phyloP scores from a whole-genome alignment of 306 rosid genomes.

The Rosa chinensis region DNA sequence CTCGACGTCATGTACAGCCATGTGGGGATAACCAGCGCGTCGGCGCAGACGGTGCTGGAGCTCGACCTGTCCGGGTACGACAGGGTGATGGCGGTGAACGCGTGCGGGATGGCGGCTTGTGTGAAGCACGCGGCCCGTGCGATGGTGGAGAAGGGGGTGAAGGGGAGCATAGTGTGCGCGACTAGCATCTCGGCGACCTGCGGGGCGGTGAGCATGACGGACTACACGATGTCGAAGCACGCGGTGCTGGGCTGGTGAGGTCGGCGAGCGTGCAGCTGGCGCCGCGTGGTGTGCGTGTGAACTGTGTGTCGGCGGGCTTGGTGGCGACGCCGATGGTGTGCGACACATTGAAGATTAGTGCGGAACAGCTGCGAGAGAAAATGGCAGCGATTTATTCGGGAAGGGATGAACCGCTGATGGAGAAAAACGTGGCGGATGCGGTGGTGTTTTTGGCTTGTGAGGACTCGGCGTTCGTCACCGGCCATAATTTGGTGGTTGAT shows the following conservation, averaged over 20 bases:
- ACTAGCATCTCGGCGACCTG: constrained; percentile 29
- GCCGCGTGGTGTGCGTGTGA: constrained; percentile 30
- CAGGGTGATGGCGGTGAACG: background rate
- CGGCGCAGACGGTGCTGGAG: constrained; percentile 1
- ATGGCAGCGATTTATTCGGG: background rate
- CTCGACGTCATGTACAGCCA: constrained; percentile 29
- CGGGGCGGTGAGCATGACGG: background rate
- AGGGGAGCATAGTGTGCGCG: constrained; percentile 46
- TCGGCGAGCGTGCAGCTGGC: constrained; percentile 38
- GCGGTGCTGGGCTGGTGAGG: constrained; percentile 36
- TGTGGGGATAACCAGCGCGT: constrained; percentile 4
- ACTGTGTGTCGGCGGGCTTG: constrained; percentile 25
- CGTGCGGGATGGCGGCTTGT: constrained; percentile 5
- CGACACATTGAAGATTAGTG: background rate
- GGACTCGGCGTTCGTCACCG: constrained; percentile 27
- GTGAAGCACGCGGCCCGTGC: constrained; percentile 10
- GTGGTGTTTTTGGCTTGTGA: constrained; percentile 26
- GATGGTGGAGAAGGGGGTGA: constrained; percentile 5
- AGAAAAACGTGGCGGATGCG: constrained; percentile 5
- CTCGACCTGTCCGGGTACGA: constrained; percentile 7
- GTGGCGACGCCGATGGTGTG: background rate
- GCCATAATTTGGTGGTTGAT: constrained; percentile 27
- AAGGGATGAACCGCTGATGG: background rate
- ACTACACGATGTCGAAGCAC: constrained; percentile 40
- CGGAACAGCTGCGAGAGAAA: background rate